phyloP scores from a whole-genome alignment of 208 protist species.

The Trichomonas gallinae region DNA sequence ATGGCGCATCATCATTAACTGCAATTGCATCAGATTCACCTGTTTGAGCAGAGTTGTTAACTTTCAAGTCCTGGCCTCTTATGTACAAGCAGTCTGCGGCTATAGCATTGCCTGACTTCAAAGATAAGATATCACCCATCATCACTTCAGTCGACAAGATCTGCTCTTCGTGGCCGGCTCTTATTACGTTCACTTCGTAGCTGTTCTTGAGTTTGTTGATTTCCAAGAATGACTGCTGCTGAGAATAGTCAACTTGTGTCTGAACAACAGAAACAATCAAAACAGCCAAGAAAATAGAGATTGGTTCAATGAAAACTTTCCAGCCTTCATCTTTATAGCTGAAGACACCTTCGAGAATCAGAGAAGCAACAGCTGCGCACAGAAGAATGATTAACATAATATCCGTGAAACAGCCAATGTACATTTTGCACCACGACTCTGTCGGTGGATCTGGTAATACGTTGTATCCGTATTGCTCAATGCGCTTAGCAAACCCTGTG shows the following conservation, averaged over 20 bases:
- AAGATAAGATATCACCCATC: slow-evolving; percentile 23
- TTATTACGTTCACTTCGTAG: neutral
- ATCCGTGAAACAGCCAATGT: neutral
- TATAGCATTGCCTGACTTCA: slow-evolving; percentile 25
- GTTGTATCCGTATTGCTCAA: neutral
- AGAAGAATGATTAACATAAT: neutral
- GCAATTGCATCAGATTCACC: neutral
- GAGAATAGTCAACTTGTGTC: neutral
- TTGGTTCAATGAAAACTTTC: neutral
- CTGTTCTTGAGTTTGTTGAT: neutral
- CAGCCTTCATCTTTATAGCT: neutral
- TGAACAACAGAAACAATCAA: neutral
- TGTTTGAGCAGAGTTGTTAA: neutral
- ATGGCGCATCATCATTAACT: neutral
- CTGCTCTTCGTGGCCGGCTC: neutral
- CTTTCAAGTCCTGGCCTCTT: neutral
- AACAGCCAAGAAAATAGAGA: neutral
- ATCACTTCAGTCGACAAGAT: neutral
- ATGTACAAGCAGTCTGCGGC: slow-evolving; percentile 20
- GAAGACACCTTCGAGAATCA: neutral
- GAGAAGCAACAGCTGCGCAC: neutral
- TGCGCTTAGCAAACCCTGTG: neutral
- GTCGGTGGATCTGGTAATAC: neutral
- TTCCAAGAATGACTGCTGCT: neutral
- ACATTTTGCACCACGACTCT: neutral